Base-by-base conservation (phyloP, 2,329 filamentous ascomycete species). In the Aureobasidium subglaciale region DNA sequence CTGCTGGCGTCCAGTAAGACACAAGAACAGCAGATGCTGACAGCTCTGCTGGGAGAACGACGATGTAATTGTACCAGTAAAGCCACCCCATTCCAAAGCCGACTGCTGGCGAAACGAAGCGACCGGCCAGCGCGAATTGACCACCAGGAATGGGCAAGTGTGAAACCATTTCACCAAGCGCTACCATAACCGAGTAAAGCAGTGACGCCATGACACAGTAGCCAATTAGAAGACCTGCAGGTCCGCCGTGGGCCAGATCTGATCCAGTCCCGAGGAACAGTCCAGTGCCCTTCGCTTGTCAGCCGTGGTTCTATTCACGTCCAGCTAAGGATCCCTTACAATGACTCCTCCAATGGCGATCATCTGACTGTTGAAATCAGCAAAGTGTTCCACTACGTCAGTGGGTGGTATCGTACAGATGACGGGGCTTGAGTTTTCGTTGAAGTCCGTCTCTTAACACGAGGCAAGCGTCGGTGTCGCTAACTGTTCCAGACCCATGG, bases 61-160 rank as follows among this genome's bases (percentile, higher is more conserved):
- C 88, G 61, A 90, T 84, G 57, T 79, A 86, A 54, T 88, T 81
- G 63, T 75, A 90, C 85, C 85, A 91, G 71, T 91, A 92, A 58
- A 88, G 83, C 87, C 87, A 91, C 20, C 88, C 87, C 79, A 90
- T 86, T 18, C 86, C 78, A 64, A 90, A 90, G 8, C 86, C 87
- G 45, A 90, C 74, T 55, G 83, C 83, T 11, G 82, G 83, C 64
- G 87, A 84, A 55, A 90, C 78, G 63, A 92, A 88, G 15, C 88
- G 85, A 37, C 83, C 79, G 20, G 87, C 86, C 63, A 90, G 92
- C 38, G 84, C 79, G 25, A 86, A 87, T 67, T 91, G 91, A 34
- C 86, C 85, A 57, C 87, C 88, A 18, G 86, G 76, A 32, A 91
- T 83, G 6, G 89, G 89, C 24, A 91, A 83, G 63, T 84, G 89